These are phyloP conservation scores for Aureobasidium leucospermi DNA, from an alignment of 2,329 filamentous ascomycete species.

Conservation along the genomic window DNA sequence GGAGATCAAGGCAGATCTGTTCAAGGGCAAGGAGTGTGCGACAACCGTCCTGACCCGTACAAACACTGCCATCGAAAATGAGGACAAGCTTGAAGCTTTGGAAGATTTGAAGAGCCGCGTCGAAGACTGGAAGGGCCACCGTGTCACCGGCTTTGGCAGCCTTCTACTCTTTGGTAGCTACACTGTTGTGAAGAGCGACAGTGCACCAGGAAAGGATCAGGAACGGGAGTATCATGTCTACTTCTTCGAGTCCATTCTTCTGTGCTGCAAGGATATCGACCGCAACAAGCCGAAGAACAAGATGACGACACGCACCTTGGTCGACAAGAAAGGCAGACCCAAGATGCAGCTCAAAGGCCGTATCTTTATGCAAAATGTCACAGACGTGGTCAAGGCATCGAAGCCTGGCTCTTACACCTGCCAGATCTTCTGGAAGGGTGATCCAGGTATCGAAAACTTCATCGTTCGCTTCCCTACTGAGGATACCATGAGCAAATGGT, in stretches of 20 bases:
- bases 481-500: slow-evolving; percentile 88
- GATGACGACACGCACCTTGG: slow-evolving; percentile 62
- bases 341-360: slow-evolving; percentile 86
- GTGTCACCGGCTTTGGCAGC: slow-evolving; percentile 83
- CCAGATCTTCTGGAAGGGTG: slow-evolving; percentile 98
- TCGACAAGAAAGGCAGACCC: slow-evolving; percentile 66
- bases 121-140: slow-evolving; percentile 95
- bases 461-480: slow-evolving; percentile 90
- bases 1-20: slow-evolving; percentile 63
- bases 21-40: slow-evolving; percentile 70
- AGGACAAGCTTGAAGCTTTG: slow-evolving; percentile 75
- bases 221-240: slow-evolving; percentile 99
- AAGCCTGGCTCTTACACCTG: slow-evolving; percentile 90
- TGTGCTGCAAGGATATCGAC: slow-evolving; percentile 94
- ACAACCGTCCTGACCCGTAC: slow-evolving; percentile 75
- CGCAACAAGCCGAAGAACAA: slow-evolving; percentile 71
- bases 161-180: slow-evolving; percentile 84
- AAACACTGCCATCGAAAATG: slow-evolving; percentile 84
- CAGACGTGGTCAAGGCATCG: slow-evolving; percentile 78
- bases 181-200: slow-evolving; percentile 66
- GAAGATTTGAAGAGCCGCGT: slow-evolving; percentile 75
- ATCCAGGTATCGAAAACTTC: slow-evolving; percentile 92
- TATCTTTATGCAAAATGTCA: slow-evolving; percentile 99
- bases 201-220: slow-evolving; percentile 66
- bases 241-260: slow-evolving; percentile 87